Base-by-base conservation (phyloP, 1,284 basidiomycete species). In the Afroboletus lepidellus region DNA sequence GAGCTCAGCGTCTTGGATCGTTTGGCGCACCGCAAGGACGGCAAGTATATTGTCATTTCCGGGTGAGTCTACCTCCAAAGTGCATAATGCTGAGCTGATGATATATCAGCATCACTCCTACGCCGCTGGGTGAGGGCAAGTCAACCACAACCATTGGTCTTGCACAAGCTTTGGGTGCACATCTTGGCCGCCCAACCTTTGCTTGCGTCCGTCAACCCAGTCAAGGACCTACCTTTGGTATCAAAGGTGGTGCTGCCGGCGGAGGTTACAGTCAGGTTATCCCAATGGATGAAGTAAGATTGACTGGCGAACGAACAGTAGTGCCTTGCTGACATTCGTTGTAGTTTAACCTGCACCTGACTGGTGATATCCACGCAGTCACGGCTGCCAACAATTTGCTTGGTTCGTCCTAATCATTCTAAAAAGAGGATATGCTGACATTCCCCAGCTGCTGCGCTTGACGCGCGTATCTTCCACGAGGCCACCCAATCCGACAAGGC, bases 201-300 rank as follows among this genome's bases (percentile, higher is more conserved):
- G 97, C 97, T 47, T 98, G 94, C 72, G 95, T 99, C n/a, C 90
- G 96, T 55, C 97, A 99, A 70, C 96, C 96, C 2, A 96, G 93
- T 72, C 96, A 99, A 72, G 96, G 97, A 16, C 96, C 96, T 27
- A 99, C 96, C 0, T 99, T 99, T 67, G 96, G 97, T 68, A 98
- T 99, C 79, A 99, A 99, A 76, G 96, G 96, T 63, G 97, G 97
- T 65, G 97, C 96, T 30, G 96, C 96, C 48, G 96, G 97, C 50
- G 96, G 96, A 61, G 96, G 96, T 53, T 99, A 99, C 78, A 94
- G 93, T 69, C 96, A 99, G 71, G 92, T 99, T 64, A 98, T 98
- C 73, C 95, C 95, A 48, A 98, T 98, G 95, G 95, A 98, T 67
- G 95, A 98, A 77, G 92, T 93, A 69, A 56, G 73, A 67, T 48